Percentiles rank a stretch among this genome's conserved stretches.
phyloP scores from a whole-genome alignment of 345 rosid species.

The Cardamine chenopodiifolia region DNA sequence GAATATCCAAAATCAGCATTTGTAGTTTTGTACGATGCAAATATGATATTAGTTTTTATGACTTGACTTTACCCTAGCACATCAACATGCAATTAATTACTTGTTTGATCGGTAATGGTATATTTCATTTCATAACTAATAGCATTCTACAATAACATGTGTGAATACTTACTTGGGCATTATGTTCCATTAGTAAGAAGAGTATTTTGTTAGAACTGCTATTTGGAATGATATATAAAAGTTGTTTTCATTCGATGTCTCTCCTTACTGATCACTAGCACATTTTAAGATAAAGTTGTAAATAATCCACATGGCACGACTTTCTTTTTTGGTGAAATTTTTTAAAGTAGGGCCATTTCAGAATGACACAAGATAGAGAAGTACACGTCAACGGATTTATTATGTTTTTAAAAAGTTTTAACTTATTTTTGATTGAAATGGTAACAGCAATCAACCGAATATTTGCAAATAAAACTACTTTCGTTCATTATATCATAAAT shows the following conservation, averaged over 20 bases:
- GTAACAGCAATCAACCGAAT: background rate
- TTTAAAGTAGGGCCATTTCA: conserved; percentile 13
- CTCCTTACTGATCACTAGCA: conserved; percentile 17
- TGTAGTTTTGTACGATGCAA: background rate
- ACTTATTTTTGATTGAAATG: background rate
- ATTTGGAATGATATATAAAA: conserved; percentile 27
- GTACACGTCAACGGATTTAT: conserved; percentile 20
- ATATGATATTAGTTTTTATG: background rate
- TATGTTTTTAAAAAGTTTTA: background rate
- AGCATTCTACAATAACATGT: background rate
- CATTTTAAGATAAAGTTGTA: conserved; percentile 29
- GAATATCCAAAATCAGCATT: conserved; percentile 19
- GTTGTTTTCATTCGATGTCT: conserved; percentile 30
- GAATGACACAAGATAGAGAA: background rate
- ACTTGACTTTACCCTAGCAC: conserved; percentile 17
- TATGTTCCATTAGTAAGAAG: background rate
- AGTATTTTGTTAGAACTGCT: conserved; percentile 10
- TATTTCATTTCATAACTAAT: background rate
- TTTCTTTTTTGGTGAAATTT: conserved; percentile 35
- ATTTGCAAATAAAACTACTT: background rate
- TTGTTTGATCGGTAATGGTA: background rate
- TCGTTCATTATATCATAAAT: too few relatives aligned
- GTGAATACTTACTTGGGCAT: background rate
- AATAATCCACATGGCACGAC: conserved; percentile 32
- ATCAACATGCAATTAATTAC: conserved; percentile 6